Conservation (phyloP, 352 stramenopile species). For the Aphanomyces astaci region DNA sequence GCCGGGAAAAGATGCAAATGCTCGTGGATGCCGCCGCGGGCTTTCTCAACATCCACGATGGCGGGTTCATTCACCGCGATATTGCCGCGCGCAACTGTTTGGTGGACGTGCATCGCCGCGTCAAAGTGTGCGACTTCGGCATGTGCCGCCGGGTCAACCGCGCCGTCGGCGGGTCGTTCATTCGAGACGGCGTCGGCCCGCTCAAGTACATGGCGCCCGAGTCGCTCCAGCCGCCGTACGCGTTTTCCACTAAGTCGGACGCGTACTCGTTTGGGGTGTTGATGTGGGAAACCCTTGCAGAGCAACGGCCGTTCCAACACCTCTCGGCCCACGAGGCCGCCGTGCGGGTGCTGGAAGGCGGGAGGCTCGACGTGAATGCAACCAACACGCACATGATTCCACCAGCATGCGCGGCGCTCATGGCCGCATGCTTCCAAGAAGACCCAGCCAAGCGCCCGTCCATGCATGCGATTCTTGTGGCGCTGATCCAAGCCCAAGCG, state of each 20-base stretch:
- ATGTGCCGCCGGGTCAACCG: conserved; percentile 7
- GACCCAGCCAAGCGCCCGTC: conserved; percentile 51
- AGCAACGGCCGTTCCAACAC: conserved; percentile 39
- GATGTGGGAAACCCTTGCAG: conserved; percentile 73
- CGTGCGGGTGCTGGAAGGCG: conserved; percentile 49
- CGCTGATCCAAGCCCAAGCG: conserved; percentile 23
- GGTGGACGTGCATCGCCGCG: conserved; percentile 45
- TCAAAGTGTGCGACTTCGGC: conserved; percentile 55
- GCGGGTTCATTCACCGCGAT: conserved; percentile 73
- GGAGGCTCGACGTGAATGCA: conserved; percentile 42
- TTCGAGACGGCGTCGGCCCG: conserved; percentile 57
- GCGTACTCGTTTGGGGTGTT: conserved; percentile 80
- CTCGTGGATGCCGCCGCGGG: conserved; percentile 63
- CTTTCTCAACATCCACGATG: conserved; percentile 78
- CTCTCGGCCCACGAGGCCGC: conserved; percentile 55
- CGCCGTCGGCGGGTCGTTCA: conserved; percentile 33
- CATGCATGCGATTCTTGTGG: conserved; percentile 60
- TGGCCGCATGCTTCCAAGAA: conserved; percentile 70
- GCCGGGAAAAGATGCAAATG: conserved; percentile 48
- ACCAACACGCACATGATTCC: conserved; percentile 40
- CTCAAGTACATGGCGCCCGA: conserved; percentile 82
- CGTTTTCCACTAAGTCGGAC: conserved; percentile 69
- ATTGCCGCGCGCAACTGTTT: conserved; percentile 71
- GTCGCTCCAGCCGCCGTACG: conserved; percentile 62
- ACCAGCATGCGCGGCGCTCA: conserved; percentile 38